Conservation (phyloP, 352 stramenopile species). For the Aphanomyces euteiches region DNA sequence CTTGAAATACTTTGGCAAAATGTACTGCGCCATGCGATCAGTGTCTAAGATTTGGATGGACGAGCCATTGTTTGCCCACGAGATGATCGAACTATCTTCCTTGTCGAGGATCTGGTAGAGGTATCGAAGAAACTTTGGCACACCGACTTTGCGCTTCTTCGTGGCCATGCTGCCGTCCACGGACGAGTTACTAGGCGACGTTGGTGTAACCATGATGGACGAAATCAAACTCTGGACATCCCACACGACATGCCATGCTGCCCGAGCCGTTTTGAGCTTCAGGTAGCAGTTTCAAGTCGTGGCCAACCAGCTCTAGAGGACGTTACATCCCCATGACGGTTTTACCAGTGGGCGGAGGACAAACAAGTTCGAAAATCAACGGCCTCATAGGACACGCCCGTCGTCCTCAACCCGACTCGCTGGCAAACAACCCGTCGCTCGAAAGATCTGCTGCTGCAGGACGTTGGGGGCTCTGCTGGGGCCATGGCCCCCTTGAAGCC, state of each 20-base stretch:
- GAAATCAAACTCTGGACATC: constrained; percentile 3
- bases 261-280: constrained; percentile 1
- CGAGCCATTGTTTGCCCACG: constrained; percentile 61
- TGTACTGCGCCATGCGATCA: constrained; percentile 53
- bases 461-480: no score
- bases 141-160: constrained; percentile 34
- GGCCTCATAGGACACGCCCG: neutral
- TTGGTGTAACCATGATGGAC: neutral
- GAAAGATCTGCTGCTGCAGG: no score
- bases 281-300: constrained; percentile 1
- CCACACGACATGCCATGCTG: neutral
- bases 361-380: constrained; percentile 10
- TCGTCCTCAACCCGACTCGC: no score
- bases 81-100: constrained; percentile 65
- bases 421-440: no score
- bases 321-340: no score
- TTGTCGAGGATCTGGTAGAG: constrained; percentile 76
- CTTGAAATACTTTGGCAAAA: constrained; percentile 90
- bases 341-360: constrained; percentile 1
- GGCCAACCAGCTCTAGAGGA: neutral
- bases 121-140: constrained; percentile 72
- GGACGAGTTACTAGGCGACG: neutral
- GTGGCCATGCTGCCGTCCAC: neutral
- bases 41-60: constrained; percentile 71
- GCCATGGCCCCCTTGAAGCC: no score